Evolutionary conservation across 73 alveolate genomes (phyloP).

Genomic region (Breviolum minutum): DNA sequence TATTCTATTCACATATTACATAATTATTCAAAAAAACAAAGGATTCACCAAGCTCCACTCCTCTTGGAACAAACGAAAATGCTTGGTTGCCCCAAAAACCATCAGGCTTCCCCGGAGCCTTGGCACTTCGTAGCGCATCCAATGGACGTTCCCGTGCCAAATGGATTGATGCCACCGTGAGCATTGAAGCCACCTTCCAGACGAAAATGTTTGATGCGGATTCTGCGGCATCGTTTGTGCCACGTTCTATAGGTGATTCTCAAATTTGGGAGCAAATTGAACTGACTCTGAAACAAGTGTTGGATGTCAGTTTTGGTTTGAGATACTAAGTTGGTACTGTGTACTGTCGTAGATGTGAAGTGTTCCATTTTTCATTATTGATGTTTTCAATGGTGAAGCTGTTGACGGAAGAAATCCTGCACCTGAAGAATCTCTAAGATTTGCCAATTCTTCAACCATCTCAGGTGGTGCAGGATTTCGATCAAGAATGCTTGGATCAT

Average conservation of each 20-base stretch:
- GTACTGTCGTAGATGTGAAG: too few relatives aligned
- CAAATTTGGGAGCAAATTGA: too few relatives aligned
- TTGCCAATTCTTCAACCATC: too few relatives aligned
- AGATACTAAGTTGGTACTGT: too few relatives aligned
- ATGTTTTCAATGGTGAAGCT: neutral
- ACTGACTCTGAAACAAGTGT: too few relatives aligned
- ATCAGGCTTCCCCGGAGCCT: slow-evolving; percentile 6
- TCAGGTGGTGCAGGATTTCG: too few relatives aligned
- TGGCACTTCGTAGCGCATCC: slow-evolving; percentile 83
- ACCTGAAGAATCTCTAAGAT: neutral
- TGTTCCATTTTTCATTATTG: too few relatives aligned
- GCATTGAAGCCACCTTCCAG: slow-evolving; percentile 59
- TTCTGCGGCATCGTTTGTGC: neutral
- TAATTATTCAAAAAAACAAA: too few relatives aligned
- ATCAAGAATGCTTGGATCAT: too few relatives aligned
- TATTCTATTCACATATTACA: too few relatives aligned
- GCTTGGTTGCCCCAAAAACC: neutral
- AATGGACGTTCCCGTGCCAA: slow-evolving; percentile 66
- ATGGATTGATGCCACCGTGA: slow-evolving; percentile 63
- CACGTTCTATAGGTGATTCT: too few relatives aligned
- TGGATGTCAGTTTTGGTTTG: too few relatives aligned
- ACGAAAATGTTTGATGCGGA: neutral
- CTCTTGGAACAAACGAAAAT: neutral
- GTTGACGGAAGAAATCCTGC: neutral
- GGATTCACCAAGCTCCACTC: neutral